Base-by-base conservation (phyloP, 495 filamentous ascomycete genomes). In the Trichoderma orchidacearum region DNA sequence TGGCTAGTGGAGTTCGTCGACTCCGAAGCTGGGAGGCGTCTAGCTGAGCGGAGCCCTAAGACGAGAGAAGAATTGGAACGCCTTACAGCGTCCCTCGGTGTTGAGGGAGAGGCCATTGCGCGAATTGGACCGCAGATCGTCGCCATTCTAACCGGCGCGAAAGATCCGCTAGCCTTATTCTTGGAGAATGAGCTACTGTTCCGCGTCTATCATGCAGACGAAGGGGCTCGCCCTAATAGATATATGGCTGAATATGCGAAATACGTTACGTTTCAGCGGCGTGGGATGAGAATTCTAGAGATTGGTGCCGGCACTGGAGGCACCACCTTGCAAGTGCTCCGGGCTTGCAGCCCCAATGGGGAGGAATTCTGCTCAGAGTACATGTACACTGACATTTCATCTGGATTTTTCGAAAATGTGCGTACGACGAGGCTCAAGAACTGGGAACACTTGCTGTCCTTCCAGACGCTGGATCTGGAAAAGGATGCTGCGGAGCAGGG, bases 321-420 rank as follows among this genome's bases (percentile, higher is more conserved):
- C 18, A 59, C 63, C 0, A 75, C 75, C 1, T 45, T 55, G 23
- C 31, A 56, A 11, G 27, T 62, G 12, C 29, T 67, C 5, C 17
- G 51, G n/a, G 48, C 56, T 3, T 31, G 57, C 17, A 54, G 48
- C 3, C 23, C 45, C 9, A 53, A 58, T 31, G 38, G 23, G 28
- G 30, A 21, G 3, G 18, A 30, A 0, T 9, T 53, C n/a, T 53
- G 56, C 17, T 31, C 38, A 29, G 62, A 64, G 7, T 80, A 80
- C 56, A 73, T 68, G 2, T 80, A 57, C 57, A 77, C 77, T 1
- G 70, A 80, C 51, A 68, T 77, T 17, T 67, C 71, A 11, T 51
- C 64, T 1, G 66, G 60, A 12, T 74, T 71, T 56, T 74, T 81
- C 32, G 63, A 66, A 12, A 51, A 55, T 17, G 66, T 62, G 21